phyloP scores from a whole-genome alignment of 306 rosid species.

The Quercus rubra region DNA sequence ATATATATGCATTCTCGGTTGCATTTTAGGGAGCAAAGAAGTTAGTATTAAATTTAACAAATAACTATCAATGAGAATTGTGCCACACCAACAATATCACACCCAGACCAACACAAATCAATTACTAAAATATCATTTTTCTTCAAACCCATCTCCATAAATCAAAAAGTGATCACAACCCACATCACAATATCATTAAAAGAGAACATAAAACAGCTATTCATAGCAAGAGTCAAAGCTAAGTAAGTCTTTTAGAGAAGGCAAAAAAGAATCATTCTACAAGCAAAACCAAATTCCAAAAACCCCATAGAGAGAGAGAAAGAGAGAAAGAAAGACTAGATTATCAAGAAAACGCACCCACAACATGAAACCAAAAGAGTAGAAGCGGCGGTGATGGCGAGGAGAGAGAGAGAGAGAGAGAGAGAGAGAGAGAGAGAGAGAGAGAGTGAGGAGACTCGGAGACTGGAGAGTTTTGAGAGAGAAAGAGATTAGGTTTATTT shows the following conservation, averaged over 20 bases:
- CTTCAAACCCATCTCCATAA: neutral
- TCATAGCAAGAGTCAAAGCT: conserved; percentile 12
- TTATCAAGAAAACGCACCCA: conserved; percentile 10
- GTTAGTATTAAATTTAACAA: neutral
- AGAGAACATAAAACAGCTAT: neutral
- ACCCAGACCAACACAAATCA: neutral
- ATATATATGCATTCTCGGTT: neutral
- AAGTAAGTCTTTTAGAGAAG: conserved; percentile 18
- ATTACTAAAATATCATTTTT: conserved; percentile 8
- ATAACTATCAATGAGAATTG: neutral
- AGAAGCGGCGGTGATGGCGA: neutral
- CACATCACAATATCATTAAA: conserved; percentile 3
- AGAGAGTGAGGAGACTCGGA: too few relatives aligned
- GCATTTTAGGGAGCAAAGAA: conserved; percentile 10
- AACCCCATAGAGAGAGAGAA: neutral
- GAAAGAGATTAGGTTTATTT: too few relatives aligned
- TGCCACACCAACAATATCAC: neutral
- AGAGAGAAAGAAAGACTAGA: neutral
- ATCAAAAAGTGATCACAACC: conserved; percentile 16
- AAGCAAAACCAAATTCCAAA: conserved; percentile 11
- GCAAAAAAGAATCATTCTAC: conserved; percentile 1
- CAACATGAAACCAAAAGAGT: conserved; percentile 21
- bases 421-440: too few relatives aligned
- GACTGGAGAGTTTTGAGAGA: too few relatives aligned
- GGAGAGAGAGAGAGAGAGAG: too few relatives aligned